phyloP scores from a whole-genome alignment of 768 basidiomycete species.

The Chlorophyllum brunneum region DNA sequence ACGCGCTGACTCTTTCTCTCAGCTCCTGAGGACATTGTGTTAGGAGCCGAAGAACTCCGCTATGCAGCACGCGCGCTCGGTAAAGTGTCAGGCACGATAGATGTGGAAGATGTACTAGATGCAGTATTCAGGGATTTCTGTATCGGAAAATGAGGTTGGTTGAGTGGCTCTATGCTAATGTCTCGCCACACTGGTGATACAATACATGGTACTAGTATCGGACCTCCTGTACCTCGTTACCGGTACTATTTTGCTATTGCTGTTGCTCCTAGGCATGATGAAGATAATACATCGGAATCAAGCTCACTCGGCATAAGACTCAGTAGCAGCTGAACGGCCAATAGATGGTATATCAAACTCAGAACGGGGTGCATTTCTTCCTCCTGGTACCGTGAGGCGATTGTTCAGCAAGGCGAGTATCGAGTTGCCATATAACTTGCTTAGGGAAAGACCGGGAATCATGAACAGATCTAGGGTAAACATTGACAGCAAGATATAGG shows the following conservation, averaged over 20 bases:
- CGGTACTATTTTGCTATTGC: too few relatives aligned
- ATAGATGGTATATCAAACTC: neutral
- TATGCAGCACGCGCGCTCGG: constrained; percentile 85
- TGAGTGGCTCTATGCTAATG: too few relatives aligned
- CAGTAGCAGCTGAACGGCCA: neutral
- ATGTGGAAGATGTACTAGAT: constrained; percentile 81
- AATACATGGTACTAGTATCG: too few relatives aligned
- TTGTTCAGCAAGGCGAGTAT: constrained; percentile 7
- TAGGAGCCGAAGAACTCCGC: constrained; percentile 84
- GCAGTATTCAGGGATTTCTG: constrained; percentile 85
- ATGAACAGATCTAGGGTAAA: too few relatives aligned
- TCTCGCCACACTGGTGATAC: too few relatives aligned
- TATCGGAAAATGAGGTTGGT: constrained; percentile 68
- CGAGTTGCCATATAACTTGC: constrained; percentile 5
- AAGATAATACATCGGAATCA: too few relatives aligned
- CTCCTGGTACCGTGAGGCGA: constrained; percentile 1
- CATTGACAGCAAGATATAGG: too few relatives aligned
- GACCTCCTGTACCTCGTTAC: too few relatives aligned
- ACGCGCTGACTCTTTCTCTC: neutral
- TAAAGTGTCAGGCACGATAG: constrained; percentile 75
- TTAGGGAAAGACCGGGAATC: constrained; percentile 3
- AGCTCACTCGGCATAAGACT: too few relatives aligned
- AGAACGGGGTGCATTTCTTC: neutral
- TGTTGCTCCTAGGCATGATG: too few relatives aligned
- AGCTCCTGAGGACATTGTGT: constrained; percentile 70